Evolutionary conservation across 2,329 filamentous ascomycete genomes (phyloP), one percentile per base, ranked within the genome.

Genomic region (Achaetomium macrosporum): DNA sequence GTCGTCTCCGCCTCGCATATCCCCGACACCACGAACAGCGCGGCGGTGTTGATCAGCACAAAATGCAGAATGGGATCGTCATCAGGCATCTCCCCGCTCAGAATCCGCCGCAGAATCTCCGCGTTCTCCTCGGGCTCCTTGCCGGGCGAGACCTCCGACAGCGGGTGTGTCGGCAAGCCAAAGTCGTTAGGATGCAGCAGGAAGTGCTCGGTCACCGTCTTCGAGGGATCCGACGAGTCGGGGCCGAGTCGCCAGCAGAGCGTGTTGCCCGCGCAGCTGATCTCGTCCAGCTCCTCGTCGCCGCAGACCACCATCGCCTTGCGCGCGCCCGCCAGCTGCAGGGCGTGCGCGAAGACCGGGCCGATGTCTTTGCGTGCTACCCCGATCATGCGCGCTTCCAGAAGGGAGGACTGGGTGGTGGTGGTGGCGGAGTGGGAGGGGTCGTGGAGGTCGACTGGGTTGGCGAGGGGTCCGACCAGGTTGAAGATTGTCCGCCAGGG

Each of bases 401-500:
- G 82, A 35, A 81, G 75, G 5, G 53, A 50, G 7, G 35, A 8
- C 33, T 35, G 33, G 3, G 47, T 17, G 36, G 16, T 15, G 39
- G 37, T 49, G 30, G 12, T 15, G 31, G 35, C 50, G 43, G 31
- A 53, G 70, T 11, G 33, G 10, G 63, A 25, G 17, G 40, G 31
- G 46, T 50, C 35, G 51, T 54, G 69, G 62, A 84, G 82, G 64
- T 96, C 88, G 16, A 95, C 81, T 0, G 93, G 93, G 69, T 97
- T 97, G 42, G 90, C 87, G 29, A 99, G 76, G 0, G 93, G 93
- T 0, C 93, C 93, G 46, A 99, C 80, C 15, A 99, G 82, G 71
- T 99, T 99, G 82, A 99, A 99, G 61, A 99, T 92, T 2, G 93
- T 99, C 63, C 93, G 84, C 78, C 93, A 92, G 54, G 92, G 92